A percentile compares a stretch with the other conserved stretches of the same genome.
Evolutionary conservation across 306 rosid genomes (phyloP).

Genomic region (Vigna unguiculata): DNA sequence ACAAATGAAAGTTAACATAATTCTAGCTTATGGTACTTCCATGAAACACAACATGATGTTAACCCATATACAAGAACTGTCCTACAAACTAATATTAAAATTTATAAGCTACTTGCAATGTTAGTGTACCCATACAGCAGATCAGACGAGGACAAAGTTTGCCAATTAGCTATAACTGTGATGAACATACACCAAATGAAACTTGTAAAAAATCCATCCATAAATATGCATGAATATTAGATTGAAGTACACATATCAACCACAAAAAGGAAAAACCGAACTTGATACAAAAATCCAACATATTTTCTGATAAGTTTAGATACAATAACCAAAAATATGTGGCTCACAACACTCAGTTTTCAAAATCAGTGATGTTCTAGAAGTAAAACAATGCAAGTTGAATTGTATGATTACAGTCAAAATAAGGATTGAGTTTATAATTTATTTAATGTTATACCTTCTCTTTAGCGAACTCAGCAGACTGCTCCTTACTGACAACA

Average conservation of each 20-base stretch:
- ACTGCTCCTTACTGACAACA: conserved; percentile 74
- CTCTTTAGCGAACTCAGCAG: conserved; percentile 93
- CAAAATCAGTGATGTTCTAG: conserved; percentile 11
- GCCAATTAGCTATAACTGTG: background rate
- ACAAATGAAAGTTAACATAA: background rate
- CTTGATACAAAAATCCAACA: conserved; percentile 13
- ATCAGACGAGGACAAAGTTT: background rate
- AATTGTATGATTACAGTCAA: conserved; percentile 27
- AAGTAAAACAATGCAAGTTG: conserved; percentile 10
- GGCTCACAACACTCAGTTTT: background rate
- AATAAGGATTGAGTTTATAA: conserved; percentile 24
- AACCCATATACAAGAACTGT: background rate
- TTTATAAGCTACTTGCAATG: conserved; percentile 17
- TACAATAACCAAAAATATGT: conserved; percentile 11
- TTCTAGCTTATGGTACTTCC: background rate
- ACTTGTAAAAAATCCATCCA: background rate
- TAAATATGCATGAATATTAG: conserved; percentile 11
- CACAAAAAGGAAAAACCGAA: conserved; percentile 7
- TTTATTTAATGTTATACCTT: conserved; percentile 58
- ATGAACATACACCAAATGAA: conserved; percentile 5
- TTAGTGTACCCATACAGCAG: conserved; percentile 25
- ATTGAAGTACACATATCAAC: background rate
- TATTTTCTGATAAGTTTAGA: conserved; percentile 13
- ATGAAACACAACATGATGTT: conserved; percentile 1
- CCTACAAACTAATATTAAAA: background rate